Conservation (phyloP, 352 stramenopile genomes). For the Phytophthora idaei region DNA sequence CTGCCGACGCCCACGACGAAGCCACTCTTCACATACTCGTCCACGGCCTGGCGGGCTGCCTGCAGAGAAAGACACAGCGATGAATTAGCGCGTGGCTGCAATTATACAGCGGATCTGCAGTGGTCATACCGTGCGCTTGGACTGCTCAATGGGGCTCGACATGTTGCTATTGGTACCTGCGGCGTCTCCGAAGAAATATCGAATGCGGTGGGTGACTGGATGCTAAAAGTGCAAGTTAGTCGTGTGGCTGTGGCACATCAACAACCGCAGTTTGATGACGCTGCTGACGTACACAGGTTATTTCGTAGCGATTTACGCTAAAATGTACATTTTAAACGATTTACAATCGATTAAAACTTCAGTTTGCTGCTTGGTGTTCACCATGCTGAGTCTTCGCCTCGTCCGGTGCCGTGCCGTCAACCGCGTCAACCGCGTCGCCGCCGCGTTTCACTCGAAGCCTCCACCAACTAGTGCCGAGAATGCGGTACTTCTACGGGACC, state of each 20-base stretch:
- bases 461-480: conserved; percentile 34
- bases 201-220: conserved; percentile 3
- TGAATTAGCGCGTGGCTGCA: not conserved
- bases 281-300: conserved; percentile 22
- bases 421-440: conserved; percentile 6
- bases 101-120: not conserved
- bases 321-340: not conserved
- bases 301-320: conserved; percentile 11
- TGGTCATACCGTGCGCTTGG: conserved; percentile 64
- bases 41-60: conserved; percentile 86
- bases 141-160: conserved; percentile 70
- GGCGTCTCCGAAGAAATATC: not conserved
- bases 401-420: not conserved
- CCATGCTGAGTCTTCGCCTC: conserved; percentile 22
- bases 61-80: conserved; percentile 25
- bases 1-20: conserved; percentile 98
- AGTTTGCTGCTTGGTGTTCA: not conserved
- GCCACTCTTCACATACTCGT: conserved; percentile 93
- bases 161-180: conserved; percentile 14
- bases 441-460: conserved; percentile 35
- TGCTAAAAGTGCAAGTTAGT: not conserved
- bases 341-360: not conserved
- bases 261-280: conserved; percentile 8
- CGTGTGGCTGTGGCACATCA: conserved; percentile 20
- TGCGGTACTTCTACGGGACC: conserved; percentile 43